These are phyloP conservation scores for Metschnikowia proteae DNA, from an alignment of 805 yeast species.

Conservation along the genomic window DNA sequence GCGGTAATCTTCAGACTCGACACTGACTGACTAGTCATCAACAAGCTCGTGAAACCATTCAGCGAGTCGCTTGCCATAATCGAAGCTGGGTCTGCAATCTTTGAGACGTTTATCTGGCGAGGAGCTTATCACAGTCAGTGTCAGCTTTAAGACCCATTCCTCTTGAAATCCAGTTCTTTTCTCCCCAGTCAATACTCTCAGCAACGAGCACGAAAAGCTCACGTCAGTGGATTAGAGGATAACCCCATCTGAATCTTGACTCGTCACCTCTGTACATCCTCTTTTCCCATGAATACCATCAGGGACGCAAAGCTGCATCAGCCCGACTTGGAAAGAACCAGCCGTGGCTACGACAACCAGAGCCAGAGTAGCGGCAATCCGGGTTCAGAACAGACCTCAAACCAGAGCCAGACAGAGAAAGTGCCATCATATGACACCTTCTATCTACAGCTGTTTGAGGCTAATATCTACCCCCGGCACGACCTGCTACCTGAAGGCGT, in stretches of 20 bases:
- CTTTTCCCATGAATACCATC: background rate
- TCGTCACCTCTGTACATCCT: background rate
- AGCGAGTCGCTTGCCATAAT: background rate
- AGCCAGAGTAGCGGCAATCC: too few relatives aligned
- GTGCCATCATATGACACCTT: conserved; percentile 9
- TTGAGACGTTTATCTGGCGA: too few relatives aligned
- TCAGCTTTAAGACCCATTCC: too few relatives aligned
- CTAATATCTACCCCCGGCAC: background rate
- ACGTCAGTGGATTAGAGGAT: too few relatives aligned
- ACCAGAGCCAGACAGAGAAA: background rate
- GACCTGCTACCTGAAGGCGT: background rate
- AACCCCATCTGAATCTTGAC: background rate
- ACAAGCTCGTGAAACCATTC: background rate
- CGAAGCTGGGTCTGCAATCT: too few relatives aligned
- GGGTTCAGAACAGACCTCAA: background rate
- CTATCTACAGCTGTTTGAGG: conserved; percentile 13
- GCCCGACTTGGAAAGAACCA: background rate
- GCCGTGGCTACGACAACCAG: background rate
- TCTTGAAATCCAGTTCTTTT: too few relatives aligned
- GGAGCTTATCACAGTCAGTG: too few relatives aligned
- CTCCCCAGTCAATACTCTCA: too few relatives aligned
- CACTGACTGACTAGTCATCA: background rate
- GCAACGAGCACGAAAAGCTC: too few relatives aligned
- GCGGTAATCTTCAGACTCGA: background rate
- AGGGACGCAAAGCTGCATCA: background rate